A percentile compares a stretch with the other conserved stretches of the same genome.
Conservation (phyloP, 495 filamentous ascomycete genomes). For the Xylaria scruposa region DNA sequence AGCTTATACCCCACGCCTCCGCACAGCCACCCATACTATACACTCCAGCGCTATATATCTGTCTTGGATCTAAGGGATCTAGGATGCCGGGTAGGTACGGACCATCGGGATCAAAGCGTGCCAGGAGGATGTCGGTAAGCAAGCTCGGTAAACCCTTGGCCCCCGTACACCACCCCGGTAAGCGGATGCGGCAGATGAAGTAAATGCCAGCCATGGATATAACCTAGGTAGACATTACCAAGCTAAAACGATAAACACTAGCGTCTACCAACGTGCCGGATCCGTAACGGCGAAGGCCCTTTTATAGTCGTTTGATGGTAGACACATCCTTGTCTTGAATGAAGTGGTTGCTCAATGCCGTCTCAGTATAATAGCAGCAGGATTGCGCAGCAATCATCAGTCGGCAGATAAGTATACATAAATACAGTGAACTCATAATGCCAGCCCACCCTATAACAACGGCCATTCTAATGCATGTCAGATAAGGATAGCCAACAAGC, state of each 20-base stretch:
- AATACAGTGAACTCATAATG: neutral
- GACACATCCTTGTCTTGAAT: neutral
- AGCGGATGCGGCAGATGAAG: slow-evolving; percentile 21
- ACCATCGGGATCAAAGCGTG: neutral
- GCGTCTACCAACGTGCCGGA: neutral
- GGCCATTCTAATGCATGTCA: neutral
- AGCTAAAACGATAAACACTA: neutral
- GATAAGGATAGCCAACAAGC: neutral
- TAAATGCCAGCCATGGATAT: neutral
- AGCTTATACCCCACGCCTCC: slow-evolving; percentile 12
- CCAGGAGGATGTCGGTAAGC: slow-evolving; percentile 12
- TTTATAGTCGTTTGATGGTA: neutral
- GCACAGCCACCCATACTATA: neutral
- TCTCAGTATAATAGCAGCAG: neutral
- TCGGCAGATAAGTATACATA: neutral
- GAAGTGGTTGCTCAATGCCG: neutral
- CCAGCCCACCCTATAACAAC: neutral
- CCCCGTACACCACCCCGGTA: neutral
- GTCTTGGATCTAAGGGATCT: neutral
- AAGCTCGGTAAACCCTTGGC: slow-evolving; percentile 8
- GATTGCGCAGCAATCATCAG: neutral
- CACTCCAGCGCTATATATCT: neutral
- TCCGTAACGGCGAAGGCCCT: neutral
- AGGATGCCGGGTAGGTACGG: neutral
- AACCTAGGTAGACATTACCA: neutral